Evolutionary conservation across 2,329 filamentous ascomycete species (phyloP).

Genomic region (Cercospora brassicicola): DNA sequence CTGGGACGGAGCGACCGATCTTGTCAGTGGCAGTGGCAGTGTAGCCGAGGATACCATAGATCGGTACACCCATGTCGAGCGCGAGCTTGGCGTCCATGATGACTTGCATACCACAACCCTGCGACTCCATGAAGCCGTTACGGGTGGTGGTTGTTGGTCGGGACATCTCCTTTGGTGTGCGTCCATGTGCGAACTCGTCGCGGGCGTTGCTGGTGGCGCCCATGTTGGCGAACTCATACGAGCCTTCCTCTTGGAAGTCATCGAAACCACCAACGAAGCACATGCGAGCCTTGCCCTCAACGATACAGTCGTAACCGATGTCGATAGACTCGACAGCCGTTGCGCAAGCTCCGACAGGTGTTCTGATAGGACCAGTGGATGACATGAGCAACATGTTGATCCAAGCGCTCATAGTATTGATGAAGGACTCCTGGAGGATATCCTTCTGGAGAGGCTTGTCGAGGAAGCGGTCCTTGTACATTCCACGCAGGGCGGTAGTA

Average conservation of each 20-base stretch:
- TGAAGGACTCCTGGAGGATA: slow-evolving; percentile 98
- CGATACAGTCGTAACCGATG: slow-evolving; percentile 96
- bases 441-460: slow-evolving; percentile 98
- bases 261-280: slow-evolving; percentile 99
- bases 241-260: slow-evolving; percentile 98
- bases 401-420: slow-evolving; percentile 99
- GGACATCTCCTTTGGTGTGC: slow-evolving; percentile 96
- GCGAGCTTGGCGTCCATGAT: slow-evolving; percentile 97
- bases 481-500: slow-evolving; percentile 84
- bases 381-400: slow-evolving; percentile 98
- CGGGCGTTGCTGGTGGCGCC: slow-evolving; percentile 98
- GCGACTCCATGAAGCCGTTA: slow-evolving; percentile 99
- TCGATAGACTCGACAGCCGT: slow-evolving; percentile 97
- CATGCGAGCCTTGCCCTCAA: slow-evolving; percentile 95
- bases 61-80: slow-evolving; percentile 96
- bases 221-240: slow-evolving; percentile 99
- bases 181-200: slow-evolving; percentile 91
- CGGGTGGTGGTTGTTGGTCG: slow-evolving; percentile 93
- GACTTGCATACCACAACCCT: slow-evolving; percentile 96
- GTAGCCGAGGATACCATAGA: slow-evolving; percentile 89
- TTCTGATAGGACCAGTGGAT: slow-evolving; percentile 97
- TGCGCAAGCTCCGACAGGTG: slow-evolving; percentile 93
- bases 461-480: slow-evolving; percentile 97
- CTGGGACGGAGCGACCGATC: slow-evolving; percentile 95
- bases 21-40: slow-evolving; percentile 98